Evolutionary conservation across 495 filamentous ascomycete species (phyloP), one percentile per base, ranked within the genome.

Genomic region (Lasiosphaeria hispida): DNA sequence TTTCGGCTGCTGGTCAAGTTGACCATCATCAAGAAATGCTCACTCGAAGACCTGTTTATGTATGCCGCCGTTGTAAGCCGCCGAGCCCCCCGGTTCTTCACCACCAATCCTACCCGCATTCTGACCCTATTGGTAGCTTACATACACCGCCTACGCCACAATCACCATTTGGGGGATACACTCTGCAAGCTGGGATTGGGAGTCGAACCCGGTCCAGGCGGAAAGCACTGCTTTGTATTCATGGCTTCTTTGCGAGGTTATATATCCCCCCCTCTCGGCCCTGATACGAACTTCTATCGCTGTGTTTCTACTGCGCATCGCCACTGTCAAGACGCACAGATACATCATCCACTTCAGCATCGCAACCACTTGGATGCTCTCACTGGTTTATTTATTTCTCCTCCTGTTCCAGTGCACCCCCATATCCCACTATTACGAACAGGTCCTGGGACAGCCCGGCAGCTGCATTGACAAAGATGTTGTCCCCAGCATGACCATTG

Each of bases 291-390:
- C 72, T 8, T 74, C 75, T 3, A 70, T 79, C 41, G 70, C 69
- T 17, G 58, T 76, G 5, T 75, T 77, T 49, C 67, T 79, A 10
- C 60, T 76, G 8, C 70, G 75, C 7, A 61, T 79, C 19, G 63
- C 63, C 11, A 53, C 70, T 7, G 65, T 42, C 8, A 64, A 58
- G 35, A 10, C 58, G 8, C 73, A 79, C 33, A 60, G 63, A n/a
- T 45, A 48, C 23, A 64, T 75, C 43, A 72, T 80, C 38, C 71
- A 74, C 53, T 58, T 40, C 9, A 62, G 61, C 15, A 23, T 76
- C 7, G 50, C 15, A 1, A 38, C 59, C 8, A 63, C 66, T 36
- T 54, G 65, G 45, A 17, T 54, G 7, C 63, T 69, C 42, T 66
- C 70, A 10, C 45, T 66, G 38, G 55, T 63, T 18, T 74, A 68